Percentiles rank a stretch among this genome's conserved stretches.
These are phyloP conservation scores for Blepharisma japonicum DNA, from an alignment of 73 alveolate genomes.

Conservation along the genomic window DNA sequence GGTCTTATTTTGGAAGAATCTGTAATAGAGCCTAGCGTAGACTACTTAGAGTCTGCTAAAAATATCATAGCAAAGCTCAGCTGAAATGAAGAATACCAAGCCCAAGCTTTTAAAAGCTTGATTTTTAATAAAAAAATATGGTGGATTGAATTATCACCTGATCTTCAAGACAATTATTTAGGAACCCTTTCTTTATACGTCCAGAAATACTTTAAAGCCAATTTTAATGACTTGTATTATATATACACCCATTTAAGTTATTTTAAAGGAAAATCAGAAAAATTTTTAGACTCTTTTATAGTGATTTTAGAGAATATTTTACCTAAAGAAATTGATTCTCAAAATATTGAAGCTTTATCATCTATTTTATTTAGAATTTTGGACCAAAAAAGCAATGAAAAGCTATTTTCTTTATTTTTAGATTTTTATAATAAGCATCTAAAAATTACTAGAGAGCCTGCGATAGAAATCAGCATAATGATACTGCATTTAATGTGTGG, in stretches of 20 bases:
- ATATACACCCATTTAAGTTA: neutral
- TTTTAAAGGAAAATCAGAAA: neutral
- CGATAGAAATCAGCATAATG: no score
- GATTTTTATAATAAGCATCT: no score
- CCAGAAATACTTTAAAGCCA: neutral
- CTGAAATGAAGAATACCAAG: neutral
- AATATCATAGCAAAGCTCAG: conserved; percentile 1
- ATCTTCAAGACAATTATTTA: neutral
- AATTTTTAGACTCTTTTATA: conserved; percentile 5
- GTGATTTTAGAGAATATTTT: neutral
- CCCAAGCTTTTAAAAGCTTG: conserved; percentile 11
- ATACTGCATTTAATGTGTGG: no score
- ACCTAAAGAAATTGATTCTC: neutral
- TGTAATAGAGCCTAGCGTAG: neutral
- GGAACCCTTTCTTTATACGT: conserved; percentile 12
- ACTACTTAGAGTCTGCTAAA: neutral
- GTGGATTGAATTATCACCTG: neutral
- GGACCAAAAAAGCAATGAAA: neutral
- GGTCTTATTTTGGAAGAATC: conserved; percentile 13
- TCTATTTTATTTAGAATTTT: neutral
- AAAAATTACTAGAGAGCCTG: no score
- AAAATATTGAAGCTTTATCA: conserved; percentile 2
- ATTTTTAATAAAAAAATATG: conserved; percentile 23
- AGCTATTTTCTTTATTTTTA: no score
- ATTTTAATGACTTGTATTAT: neutral